Conservation (phyloP, 176 grass and related monocot species). For the Lolium multiflorum region DNA sequence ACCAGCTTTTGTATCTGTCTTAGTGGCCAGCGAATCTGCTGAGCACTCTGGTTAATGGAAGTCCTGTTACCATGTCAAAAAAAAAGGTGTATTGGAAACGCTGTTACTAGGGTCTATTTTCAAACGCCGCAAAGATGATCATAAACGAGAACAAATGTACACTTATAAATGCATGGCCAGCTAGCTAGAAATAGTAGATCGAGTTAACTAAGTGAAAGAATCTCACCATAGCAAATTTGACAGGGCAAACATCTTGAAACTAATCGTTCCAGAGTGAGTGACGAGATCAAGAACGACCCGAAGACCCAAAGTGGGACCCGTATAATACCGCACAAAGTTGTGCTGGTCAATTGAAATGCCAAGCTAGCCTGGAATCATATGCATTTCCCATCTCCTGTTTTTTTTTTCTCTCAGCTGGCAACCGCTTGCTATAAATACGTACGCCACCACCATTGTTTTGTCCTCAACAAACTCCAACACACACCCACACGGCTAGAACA, state of each 20-base stretch:
- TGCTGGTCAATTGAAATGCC: slow-evolving; percentile 34
- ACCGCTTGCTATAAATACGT: slow-evolving; percentile 25
- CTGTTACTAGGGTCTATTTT: too few species aligned
- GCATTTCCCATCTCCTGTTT: not conserved
- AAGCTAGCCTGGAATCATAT: not conserved
- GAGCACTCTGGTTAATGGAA: too few species aligned
- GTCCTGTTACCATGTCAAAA: too few species aligned
- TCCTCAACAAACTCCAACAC: slow-evolving; percentile 2
- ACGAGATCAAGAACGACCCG: slow-evolving; percentile 12
- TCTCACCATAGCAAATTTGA: not conserved
- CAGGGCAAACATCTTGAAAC: not conserved
- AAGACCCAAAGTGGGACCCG: not conserved
- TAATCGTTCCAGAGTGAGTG: not conserved
- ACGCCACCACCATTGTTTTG: not conserved
- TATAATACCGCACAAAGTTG: not conserved
- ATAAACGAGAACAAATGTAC: too few species aligned
- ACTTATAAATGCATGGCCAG: too few species aligned
- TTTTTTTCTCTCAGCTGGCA: not conserved
- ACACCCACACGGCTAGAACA: not conserved
- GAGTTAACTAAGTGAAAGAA: not conserved
- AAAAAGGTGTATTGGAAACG: too few species aligned
- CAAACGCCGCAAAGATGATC: too few species aligned
- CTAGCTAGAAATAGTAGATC: too few species aligned
- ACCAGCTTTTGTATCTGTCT: too few species aligned
- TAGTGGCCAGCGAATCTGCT: too few species aligned